Evolutionary conservation across 257 asterid species (phyloP).

Genomic region (Nicotiana otophora): DNA sequence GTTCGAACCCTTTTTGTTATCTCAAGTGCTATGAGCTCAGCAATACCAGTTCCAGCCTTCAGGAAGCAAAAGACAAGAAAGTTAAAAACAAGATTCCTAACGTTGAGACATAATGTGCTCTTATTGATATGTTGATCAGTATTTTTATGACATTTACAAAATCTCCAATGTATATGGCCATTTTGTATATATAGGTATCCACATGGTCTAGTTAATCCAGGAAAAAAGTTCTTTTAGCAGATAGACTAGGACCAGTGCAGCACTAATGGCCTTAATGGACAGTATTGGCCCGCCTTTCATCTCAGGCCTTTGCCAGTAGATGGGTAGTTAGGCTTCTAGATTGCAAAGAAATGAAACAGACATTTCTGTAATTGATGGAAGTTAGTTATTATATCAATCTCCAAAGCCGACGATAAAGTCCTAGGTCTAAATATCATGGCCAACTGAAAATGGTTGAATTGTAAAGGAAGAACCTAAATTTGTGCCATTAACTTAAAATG

Average conservation of each 20-base stretch:
- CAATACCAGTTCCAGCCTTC: conserved; percentile 97
- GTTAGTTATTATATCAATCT: not conserved
- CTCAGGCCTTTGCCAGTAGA: not conserved
- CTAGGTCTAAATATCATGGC: not conserved
- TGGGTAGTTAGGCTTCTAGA: not conserved
- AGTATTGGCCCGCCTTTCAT: not conserved
- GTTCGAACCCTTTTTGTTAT: conserved; percentile 56
- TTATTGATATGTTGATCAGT: not conserved
- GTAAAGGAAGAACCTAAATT: not conserved
- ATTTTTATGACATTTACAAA: not conserved
- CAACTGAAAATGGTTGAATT: not conserved
- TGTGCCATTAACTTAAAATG: not conserved
- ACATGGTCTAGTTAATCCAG: not conserved
- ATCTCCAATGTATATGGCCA: not conserved
- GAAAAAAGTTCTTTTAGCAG: not conserved
- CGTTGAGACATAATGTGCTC: not conserved
- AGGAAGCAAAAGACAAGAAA: conserved; percentile 20
- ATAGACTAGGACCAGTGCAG: not conserved
- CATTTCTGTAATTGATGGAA: not conserved
- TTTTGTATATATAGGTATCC: not conserved
- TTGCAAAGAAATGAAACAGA: not conserved
- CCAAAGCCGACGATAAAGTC: not conserved
- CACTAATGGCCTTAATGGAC: not conserved
- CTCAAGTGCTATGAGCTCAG: conserved; percentile 91
- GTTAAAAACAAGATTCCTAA: conserved; percentile 12